Percentiles rank a stretch among this genome's conserved stretches.
phyloP scores from a whole-genome alignment of 2,329 filamentous ascomycete species.

The Huntiella decipiens region DNA sequence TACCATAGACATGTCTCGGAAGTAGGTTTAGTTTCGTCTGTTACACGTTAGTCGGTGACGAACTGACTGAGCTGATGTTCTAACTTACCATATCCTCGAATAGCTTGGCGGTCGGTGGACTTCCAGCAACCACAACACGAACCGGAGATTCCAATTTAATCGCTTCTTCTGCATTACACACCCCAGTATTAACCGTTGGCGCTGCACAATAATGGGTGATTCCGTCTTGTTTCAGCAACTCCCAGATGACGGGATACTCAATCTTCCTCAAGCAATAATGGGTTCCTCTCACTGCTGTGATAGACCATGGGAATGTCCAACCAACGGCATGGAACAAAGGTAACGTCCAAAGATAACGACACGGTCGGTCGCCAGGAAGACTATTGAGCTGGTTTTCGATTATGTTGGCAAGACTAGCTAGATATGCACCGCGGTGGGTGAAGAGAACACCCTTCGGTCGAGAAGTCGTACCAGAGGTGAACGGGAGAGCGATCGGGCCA shows the following conservation, averaged over 20 bases:
- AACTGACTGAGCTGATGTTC: background rate
- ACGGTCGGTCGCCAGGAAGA: conserved; percentile 38
- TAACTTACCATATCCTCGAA: conserved; percentile 70
- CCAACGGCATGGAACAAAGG: conserved; percentile 63
- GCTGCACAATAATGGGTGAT: conserved; percentile 94
- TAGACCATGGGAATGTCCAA: conserved; percentile 86
- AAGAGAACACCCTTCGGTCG: conserved; percentile 84
- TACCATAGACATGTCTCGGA: conserved; percentile 84
- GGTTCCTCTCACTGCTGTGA: conserved; percentile 85
- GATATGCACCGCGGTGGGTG: conserved; percentile 72
- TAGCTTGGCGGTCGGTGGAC: conserved; percentile 71
- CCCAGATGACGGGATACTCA: conserved; percentile 87
- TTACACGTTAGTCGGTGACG: background rate
- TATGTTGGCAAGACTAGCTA: conserved; percentile 69
- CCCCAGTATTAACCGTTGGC: conserved; percentile 85
- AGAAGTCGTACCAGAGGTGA: conserved; percentile 86
- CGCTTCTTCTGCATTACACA: conserved; percentile 66
- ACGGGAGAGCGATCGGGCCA: conserved; percentile 67
- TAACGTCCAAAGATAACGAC: conserved; percentile 77
- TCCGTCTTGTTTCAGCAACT: conserved; percentile 61
- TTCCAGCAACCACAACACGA: conserved; percentile 79
- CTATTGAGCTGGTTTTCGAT: conserved; percentile 70
- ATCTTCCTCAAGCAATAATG: conserved; percentile 91
- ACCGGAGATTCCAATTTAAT: conserved; percentile 50
- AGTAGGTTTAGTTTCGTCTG: conserved; percentile 51